A percentile compares a stretch with the other conserved stretches of the same genome.
Conservation (phyloP, 2,329 filamentous ascomycete species). For the Paraconiothyrium brasiliense region DNA sequence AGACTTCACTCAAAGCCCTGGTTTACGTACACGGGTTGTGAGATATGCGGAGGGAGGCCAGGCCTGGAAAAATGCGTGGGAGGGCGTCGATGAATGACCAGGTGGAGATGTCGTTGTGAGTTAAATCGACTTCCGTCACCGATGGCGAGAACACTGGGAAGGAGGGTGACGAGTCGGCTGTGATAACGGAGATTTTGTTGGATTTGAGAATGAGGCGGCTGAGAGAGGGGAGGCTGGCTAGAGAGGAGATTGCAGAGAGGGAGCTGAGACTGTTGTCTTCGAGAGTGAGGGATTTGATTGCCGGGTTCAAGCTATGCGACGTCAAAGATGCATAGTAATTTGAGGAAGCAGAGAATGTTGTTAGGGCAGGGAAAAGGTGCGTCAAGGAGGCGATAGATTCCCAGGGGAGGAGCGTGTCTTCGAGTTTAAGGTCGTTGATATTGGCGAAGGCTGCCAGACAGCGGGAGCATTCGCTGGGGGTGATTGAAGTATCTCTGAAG, state of each 20-base stretch:
- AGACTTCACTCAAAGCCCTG: too few relatives aligned
- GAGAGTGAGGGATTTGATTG: conserved; percentile 71
- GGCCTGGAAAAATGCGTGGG: conserved; percentile 72
- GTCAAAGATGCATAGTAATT: conserved; percentile 50
- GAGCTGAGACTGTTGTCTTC: conserved; percentile 75
- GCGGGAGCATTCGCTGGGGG: conserved; percentile 32
- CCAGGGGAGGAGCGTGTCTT: conserved; percentile 57
- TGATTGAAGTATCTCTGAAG: conserved; percentile 56
- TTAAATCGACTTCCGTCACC: conserved; percentile 55
- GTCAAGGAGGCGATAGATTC: conserved; percentile 52
- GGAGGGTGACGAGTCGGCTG: conserved; percentile 21
- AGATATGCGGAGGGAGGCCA: conserved; percentile 79
- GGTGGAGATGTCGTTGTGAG: conserved; percentile 57
- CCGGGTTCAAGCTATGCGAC: conserved; percentile 54
- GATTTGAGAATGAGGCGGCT: conserved; percentile 71
- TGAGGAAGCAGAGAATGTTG: conserved; percentile 57
- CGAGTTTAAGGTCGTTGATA: conserved; percentile 59
- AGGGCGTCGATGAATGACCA: conserved; percentile 82
- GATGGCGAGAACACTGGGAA: conserved; percentile 41
- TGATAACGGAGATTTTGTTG: conserved; percentile 69
- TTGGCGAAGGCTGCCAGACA: conserved; percentile 41
- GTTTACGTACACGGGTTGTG: conserved; percentile 71
- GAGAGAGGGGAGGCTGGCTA: conserved; percentile 67
- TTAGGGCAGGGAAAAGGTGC: conserved; percentile 65
- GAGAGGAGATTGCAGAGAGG: conserved; percentile 65